These are phyloP conservation scores for Pseudocercospora musae DNA, from an alignment of 2,329 filamentous ascomycete species.

Conservation along the genomic window DNA sequence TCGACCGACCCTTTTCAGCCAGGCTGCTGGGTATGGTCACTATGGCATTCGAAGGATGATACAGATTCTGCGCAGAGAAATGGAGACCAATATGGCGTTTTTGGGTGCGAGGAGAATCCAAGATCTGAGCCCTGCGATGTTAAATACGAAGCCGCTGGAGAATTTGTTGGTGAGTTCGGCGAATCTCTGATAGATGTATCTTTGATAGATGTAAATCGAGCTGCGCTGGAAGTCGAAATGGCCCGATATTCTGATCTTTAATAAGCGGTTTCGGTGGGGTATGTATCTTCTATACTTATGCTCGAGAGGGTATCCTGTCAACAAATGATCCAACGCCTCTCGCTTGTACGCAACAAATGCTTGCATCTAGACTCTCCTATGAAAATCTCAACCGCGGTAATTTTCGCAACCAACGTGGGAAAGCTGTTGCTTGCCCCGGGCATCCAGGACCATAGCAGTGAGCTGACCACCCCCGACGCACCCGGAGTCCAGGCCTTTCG, in stretches of 20 bases:
- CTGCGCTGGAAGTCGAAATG: no score
- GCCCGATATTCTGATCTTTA: no score
- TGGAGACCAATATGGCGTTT: conserved; percentile 63
- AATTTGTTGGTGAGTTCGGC: conserved; percentile 45
- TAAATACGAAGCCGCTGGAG: conserved; percentile 44
- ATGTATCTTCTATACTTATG: neutral
- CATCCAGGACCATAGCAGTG: conserved; percentile 72
- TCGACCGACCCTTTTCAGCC: conserved; percentile 55
- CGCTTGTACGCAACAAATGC: conserved; percentile 14
- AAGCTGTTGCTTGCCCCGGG: conserved; percentile 37
- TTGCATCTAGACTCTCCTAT: neutral
- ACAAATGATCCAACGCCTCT: conserved; percentile 13
- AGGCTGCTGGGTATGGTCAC: conserved; percentile 56
- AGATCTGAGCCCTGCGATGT: conserved; percentile 56
- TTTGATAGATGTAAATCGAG: neutral
- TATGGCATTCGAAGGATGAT: conserved; percentile 49
- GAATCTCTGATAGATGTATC: conserved; percentile 4
- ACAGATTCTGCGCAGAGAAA: conserved; percentile 51
- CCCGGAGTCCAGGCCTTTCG: conserved; percentile 79
- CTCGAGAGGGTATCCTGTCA: conserved; percentile 8
- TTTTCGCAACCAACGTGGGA: conserved; percentile 43
- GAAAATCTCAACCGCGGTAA: conserved; percentile 22
- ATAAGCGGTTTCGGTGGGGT: neutral
- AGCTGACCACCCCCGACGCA: conserved; percentile 75
- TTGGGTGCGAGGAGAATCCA: conserved; percentile 58